Base-by-base conservation (phyloP, 139 green algal genomes). In the Diplosphaera chodatii region DNA sequence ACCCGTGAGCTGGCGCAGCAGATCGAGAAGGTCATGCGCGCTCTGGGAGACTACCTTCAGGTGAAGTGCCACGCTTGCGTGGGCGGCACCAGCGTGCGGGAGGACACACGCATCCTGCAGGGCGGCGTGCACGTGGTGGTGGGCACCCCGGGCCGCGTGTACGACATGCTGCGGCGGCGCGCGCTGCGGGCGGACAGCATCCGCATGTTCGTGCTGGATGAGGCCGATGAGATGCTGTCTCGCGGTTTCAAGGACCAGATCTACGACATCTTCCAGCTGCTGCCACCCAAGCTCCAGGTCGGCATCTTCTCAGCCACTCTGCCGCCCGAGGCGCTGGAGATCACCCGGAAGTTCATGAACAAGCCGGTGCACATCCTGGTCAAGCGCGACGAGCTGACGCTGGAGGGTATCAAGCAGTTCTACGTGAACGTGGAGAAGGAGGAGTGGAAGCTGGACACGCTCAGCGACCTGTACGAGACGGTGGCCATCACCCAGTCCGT, bases 321-420 rank as follows among this genome's bases (percentile, higher is more conserved):
- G 74, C 96, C 96, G 63, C 95, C 95, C 63, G 96, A 99, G 80
- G 95, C 95, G 27, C 86, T 99, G 71, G 96, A 99, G 85, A 98
- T 99, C 86, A 99, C 96, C 70, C 84, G 92, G 74, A 99, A 99
- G 92, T 99, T 99, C 91, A 99, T 99, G 96, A 97, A 95, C 89
- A 99, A 99, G 89, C 95, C 95, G 15, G 91, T 99, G 82, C 91
- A 93, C 82, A 99, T 99, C 88, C 85, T 99, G 76, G 95, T 99
- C 21, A 99, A 99, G 92, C 90, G 95, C 70, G 95, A 99, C 72
- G 96, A 99, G 91, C 91, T 99, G 68, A 99, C 96, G 32, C 89
- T 99, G 32, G 96, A 99, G 88, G 96, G 96, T 94, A 99, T 99
- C 87, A 99, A 99, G 94, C 95, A 99, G 87, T 94, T 94, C 74